These are phyloP conservation scores for Cyclospora cayetanensis DNA, from an alignment of 169 alveolate genomes.

Conservation along the genomic window DNA sequence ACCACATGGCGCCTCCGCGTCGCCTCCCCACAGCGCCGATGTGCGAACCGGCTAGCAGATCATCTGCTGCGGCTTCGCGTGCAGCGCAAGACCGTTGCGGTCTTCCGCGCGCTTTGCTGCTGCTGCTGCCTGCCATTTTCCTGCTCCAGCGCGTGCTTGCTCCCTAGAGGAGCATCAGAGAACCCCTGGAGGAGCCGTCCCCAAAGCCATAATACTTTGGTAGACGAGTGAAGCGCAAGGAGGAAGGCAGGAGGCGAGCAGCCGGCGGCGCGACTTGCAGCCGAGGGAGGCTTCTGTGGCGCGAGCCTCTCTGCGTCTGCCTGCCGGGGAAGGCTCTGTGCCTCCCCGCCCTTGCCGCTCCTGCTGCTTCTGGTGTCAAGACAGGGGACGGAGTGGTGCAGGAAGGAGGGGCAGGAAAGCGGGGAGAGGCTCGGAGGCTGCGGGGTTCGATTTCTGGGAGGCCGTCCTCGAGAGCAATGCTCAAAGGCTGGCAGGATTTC, in stretches of 20 bases:
- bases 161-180: background rate
- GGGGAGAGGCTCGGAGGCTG: background rate
- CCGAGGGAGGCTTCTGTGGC: too few relatives aligned
- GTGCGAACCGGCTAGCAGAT: conserved; percentile 20
- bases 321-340: background rate
- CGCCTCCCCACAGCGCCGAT: conserved; percentile 34
- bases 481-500: background rate
- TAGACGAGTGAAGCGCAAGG: too few relatives aligned
- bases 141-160: background rate
- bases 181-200: background rate
- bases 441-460: too few relatives aligned
- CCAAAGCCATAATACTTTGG: background rate
- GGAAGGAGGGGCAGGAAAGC: background rate
- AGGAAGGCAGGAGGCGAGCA: too few relatives aligned
- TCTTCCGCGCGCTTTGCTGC: conserved; percentile 1
- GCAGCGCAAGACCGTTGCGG: conserved; percentile 3
- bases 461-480: too few relatives aligned
- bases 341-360: background rate
- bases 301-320: background rate
- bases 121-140: background rate
- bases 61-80: background rate
- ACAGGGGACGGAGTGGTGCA: background rate
- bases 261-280: too few relatives aligned
- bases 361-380: background rate
- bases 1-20: conserved; percentile 58